Conservation (phyloP, 1,139 yeast species). For the Hansenula lynferdii region DNA sequence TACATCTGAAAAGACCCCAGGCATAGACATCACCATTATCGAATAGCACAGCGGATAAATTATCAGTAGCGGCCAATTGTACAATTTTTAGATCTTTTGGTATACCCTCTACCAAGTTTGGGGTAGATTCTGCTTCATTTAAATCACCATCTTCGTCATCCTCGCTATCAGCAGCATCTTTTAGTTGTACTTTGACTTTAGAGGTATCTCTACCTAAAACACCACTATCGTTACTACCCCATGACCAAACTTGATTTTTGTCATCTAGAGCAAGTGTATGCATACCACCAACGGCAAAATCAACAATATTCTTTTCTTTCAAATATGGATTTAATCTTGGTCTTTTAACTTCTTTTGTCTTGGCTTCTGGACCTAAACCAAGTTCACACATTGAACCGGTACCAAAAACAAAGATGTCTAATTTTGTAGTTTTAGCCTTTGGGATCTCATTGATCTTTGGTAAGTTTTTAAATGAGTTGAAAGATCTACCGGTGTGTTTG, state of each 20-base stretch:
- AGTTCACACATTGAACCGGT: conserved; percentile 96
- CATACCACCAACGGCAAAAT: conserved; percentile 94
- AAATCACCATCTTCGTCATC: conserved; percentile 77
- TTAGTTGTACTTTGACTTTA: conserved; percentile 52
- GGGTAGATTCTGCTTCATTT: conserved; percentile 86
- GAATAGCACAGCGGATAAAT: conserved; percentile 74
- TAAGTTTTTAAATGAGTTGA: conserved; percentile 21
- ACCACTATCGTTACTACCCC: conserved; percentile 96
- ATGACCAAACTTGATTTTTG: conserved; percentile 78
- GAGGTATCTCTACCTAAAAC: conserved; percentile 89
- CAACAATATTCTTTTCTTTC: conserved; percentile 66
- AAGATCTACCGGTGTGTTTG: conserved; percentile 24
- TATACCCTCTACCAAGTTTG: conserved; percentile 65
- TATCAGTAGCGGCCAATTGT: conserved; percentile 91
- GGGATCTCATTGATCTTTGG: conserved; percentile 23
- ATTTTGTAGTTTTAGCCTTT: conserved; percentile 16
- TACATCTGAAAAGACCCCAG: conserved; percentile 96
- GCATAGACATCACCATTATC: conserved; percentile 89
- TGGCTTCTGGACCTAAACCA: conserved; percentile 88
- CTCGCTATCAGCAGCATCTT: conserved; percentile 48
- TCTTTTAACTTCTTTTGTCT: conserved; percentile 88
- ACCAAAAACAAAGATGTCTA: conserved; percentile 92
- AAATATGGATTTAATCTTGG: conserved; percentile 86
- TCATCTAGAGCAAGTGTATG: conserved; percentile 82
- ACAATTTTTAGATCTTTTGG: conserved; percentile 58